These are phyloP conservation scores for Pseudomassariella vexata DNA, from an alignment of 2,329 filamentous ascomycete genomes.

Conservation along the genomic window DNA sequence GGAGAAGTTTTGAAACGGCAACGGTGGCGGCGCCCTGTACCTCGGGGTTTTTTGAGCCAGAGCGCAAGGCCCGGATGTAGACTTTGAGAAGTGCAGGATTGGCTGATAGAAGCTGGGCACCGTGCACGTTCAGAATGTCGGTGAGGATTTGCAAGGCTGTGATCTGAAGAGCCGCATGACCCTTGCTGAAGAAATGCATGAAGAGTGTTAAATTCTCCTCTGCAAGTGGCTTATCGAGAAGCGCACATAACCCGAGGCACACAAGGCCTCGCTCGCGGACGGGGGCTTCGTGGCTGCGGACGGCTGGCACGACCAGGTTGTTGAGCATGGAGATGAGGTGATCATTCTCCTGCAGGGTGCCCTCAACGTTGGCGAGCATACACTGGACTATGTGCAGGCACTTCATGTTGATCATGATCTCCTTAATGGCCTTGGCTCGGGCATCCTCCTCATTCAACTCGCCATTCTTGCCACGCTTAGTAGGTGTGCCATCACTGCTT, in stretches of 20 bases:
- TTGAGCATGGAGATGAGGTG: constrained; percentile 97
- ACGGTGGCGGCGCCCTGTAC: constrained; percentile 78
- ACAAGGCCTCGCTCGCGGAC: constrained; percentile 86
- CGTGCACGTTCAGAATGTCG: constrained; percentile 87
- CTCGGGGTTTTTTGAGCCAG: constrained; percentile 60
- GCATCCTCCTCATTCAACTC: constrained; percentile 59
- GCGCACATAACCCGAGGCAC: constrained; percentile 83
- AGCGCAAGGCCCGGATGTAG: constrained; percentile 77
- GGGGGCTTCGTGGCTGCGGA: constrained; percentile 86
- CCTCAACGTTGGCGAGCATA: constrained; percentile 90
- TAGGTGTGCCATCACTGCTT: constrained; percentile 57
- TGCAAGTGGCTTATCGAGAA: constrained; percentile 86
- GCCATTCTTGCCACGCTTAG: constrained; percentile 33
- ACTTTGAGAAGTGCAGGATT: constrained; percentile 73
- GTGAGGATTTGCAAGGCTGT: constrained; percentile 88
- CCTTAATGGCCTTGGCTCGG: constrained; percentile 70
- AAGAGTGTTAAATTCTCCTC: constrained; percentile 90
- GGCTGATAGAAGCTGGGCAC: constrained; percentile 65
- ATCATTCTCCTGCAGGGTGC: constrained; percentile 80
- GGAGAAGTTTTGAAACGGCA: constrained; percentile 78
- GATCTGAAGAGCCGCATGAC: constrained; percentile 82
- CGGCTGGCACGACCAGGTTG: constrained; percentile 90
- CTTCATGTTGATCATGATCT: constrained; percentile 97
- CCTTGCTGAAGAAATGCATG: constrained; percentile 92
- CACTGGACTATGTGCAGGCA: constrained; percentile 96